Evolutionary conservation across 73 alveolate species (phyloP).

Genomic region (Diophrys sp.): DNA sequence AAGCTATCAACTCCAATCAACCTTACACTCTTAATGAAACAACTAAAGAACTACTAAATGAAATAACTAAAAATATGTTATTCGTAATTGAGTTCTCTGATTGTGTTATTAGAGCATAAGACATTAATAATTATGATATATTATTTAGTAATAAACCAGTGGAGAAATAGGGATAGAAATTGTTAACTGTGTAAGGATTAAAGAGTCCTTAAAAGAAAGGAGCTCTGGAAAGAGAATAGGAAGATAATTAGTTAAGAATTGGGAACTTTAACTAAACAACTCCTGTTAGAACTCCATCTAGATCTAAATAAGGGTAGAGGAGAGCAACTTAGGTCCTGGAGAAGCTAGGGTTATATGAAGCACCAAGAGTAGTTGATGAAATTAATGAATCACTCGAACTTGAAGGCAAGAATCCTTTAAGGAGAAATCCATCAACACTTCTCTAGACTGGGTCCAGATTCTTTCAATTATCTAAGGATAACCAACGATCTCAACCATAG

Average conservation of each 20-base stretch:
- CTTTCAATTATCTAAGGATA: not conserved
- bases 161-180: too few species aligned
- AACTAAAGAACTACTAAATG: not conserved
- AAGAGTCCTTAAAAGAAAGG: too few species aligned
- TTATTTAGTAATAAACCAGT: not conserved
- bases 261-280: not conserved
- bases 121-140: not conserved
- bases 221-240: too few species aligned
- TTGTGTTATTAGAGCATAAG: not conserved
- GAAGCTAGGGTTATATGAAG: not conserved
- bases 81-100: not conserved
- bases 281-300: not conserved
- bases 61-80: not conserved
- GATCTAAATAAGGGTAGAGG: not conserved
- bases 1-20: too few species aligned
- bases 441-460: not conserved
- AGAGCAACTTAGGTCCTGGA: not conserved
- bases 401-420: not conserved
- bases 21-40: too few species aligned
- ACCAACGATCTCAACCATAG: not conserved
- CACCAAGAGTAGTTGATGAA: not conserved
- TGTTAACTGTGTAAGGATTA: too few species aligned
- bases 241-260: too few species aligned
- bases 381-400: not conserved
- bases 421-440: not conserved